Percentiles rank a stretch among this genome's conserved stretches.
These are phyloP conservation scores for Penicillium coprophilum DNA, from an alignment of 495 filamentous ascomycete species.

Conservation along the genomic window DNA sequence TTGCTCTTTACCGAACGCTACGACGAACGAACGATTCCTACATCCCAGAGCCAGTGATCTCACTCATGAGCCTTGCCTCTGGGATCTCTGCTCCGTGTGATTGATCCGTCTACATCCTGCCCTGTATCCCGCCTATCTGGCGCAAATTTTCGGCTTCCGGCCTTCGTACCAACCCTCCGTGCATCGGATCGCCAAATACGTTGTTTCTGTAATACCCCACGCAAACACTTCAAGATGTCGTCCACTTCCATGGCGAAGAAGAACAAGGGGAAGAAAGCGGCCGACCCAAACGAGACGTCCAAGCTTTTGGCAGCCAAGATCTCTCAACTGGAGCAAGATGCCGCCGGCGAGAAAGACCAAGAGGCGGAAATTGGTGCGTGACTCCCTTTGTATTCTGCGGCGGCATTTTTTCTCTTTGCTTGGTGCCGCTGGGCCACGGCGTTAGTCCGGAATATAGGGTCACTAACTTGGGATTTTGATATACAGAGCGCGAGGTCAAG, in stretches of 20 bases:
- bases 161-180: conserved; percentile 1
- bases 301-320: conserved; percentile 92
- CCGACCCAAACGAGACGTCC: conserved; percentile 80
- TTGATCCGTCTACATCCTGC: conserved; percentile 19
- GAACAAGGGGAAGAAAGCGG: conserved; percentile 75
- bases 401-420: conserved; percentile 10
- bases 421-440: conserved; percentile 3
- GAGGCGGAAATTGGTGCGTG: conserved; percentile 94
- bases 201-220: not conserved
- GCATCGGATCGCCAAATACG: not conserved
- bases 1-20: conserved; percentile 1
- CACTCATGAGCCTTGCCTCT: conserved; percentile 19
- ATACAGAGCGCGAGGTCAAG: conserved; percentile 76
- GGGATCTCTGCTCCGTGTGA: conserved; percentile 20
- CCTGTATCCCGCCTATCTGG: conserved; percentile 16
- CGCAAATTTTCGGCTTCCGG: conserved; percentile 27
- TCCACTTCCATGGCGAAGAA: conserved; percentile 48
- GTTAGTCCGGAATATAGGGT: conserved; percentile 8
- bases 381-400: conserved; percentile 19
- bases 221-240: conserved; percentile 33
- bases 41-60: conserved; percentile 24
- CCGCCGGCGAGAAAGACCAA: conserved; percentile 90
- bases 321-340: conserved; percentile 90
- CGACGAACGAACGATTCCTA: conserved; percentile 11
- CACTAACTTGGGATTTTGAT: conserved; percentile 23